Conservation (phyloP, 345 rosid genomes). For the Cochlearia excelsa region DNA sequence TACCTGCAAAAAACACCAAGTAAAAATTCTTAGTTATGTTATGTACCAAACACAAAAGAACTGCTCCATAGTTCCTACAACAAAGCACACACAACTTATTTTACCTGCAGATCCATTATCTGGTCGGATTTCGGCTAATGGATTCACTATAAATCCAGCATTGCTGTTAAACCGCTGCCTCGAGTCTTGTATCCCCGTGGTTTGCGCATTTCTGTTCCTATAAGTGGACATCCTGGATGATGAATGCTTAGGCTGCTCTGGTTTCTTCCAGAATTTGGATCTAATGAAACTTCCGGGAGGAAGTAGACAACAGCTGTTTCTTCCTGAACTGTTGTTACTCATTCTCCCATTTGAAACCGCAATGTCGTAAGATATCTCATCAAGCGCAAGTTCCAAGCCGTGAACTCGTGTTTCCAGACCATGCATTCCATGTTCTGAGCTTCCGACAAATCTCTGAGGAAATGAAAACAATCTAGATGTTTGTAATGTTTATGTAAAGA, state of each 20-base stretch:
- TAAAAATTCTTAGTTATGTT: background rate
- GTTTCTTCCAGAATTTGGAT: conserved; percentile 77
- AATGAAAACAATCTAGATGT: conserved; percentile 1
- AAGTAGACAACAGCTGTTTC: conserved; percentile 67
- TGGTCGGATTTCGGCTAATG: conserved; percentile 70
- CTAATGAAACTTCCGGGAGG: conserved; percentile 66
- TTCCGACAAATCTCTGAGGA: conserved; percentile 74
- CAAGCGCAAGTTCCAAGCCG: conserved; percentile 82
- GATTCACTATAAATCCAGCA: conserved; percentile 71
- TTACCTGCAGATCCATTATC: conserved; percentile 28
- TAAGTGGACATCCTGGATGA: conserved; percentile 46
- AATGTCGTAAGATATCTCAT: conserved; percentile 89
- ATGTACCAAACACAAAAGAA: background rate
- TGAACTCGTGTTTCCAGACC: conserved; percentile 84
- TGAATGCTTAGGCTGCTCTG: conserved; percentile 41
- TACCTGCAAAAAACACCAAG: conserved; percentile 18
- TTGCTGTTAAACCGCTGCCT: conserved; percentile 49
- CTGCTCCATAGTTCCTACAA: conserved; percentile 2
- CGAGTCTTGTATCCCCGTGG: conserved; percentile 38
- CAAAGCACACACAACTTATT: background rate
- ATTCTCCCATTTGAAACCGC: conserved; percentile 76
- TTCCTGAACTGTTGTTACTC: conserved; percentile 41
- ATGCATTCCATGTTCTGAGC: conserved; percentile 76
- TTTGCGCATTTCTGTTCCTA: conserved; percentile 40
- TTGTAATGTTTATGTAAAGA: background rate